Percentiles rank a stretch among this genome's conserved stretches.
phyloP scores from a whole-genome alignment of 768 basidiomycete species.

The Psilocybe azurescens region DNA sequence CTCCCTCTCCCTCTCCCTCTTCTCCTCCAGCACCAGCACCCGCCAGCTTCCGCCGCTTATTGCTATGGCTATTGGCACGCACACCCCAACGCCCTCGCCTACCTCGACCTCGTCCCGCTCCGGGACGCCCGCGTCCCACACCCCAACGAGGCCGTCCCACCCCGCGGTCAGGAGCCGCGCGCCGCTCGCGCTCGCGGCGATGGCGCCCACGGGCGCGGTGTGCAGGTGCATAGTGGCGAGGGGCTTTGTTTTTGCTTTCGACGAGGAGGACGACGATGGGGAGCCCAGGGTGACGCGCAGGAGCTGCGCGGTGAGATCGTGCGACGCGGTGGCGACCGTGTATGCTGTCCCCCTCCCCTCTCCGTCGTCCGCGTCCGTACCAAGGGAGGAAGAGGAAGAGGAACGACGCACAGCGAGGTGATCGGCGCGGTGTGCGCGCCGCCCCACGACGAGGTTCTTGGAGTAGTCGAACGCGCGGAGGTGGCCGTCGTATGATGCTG shows the following conservation, averaged over 20 bases:
- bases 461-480: conserved; percentile 78
- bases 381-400: conserved; percentile 15
- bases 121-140: conserved; percentile 60
- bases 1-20: conserved; percentile 28
- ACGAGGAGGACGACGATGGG: conserved; percentile 27
- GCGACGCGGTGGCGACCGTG: conserved; percentile 72
- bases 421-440: conserved; percentile 69
- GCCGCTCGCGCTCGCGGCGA: conserved; percentile 60
- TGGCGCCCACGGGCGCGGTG: conserved; percentile 77
- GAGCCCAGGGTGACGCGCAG: conserved; percentile 41
- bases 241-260: conserved; percentile 16
- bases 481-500: conserved; percentile 82
- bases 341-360: conserved; percentile 31
- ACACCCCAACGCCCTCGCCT: conserved; percentile 59
- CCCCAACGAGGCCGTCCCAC: conserved; percentile 86
- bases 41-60: conserved; percentile 69
- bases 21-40: conserved; percentile 59
- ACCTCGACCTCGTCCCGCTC: conserved; percentile 55
- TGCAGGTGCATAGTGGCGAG: conserved; percentile 85
- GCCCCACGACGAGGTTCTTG: conserved; percentile 55
- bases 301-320: conserved; percentile 77
- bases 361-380: background rate
- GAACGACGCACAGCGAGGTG: conserved; percentile 65
- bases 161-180: conserved; percentile 81
- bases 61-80: conserved; percentile 27